Conservation (phyloP, 768 basidiomycete species). For the Boletus rubescentipes region DNA sequence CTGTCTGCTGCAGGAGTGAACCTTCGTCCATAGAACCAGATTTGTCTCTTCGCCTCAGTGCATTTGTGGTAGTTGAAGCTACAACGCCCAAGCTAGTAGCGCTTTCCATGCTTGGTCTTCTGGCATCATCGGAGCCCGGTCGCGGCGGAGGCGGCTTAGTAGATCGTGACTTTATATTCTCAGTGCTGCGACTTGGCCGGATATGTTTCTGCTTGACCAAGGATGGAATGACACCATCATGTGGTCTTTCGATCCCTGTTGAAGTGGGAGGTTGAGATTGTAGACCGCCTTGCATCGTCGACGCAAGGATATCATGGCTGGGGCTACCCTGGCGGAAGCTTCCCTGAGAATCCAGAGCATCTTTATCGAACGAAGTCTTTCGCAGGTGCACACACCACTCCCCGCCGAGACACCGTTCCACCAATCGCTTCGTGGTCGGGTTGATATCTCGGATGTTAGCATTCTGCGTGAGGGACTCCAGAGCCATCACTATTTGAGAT, state of each 20-base stretch:
- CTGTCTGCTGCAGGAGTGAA: slow-evolving; percentile 17
- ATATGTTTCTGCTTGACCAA: slow-evolving; percentile 41
- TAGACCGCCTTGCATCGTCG: slow-evolving; percentile 32
- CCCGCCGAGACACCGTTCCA: slow-evolving; percentile 84
- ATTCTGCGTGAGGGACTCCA: slow-evolving; percentile 76
- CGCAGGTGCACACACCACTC: slow-evolving; percentile 81
- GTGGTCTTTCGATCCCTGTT: slow-evolving; percentile 13
- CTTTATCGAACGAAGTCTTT: slow-evolving; percentile 36
- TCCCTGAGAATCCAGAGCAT: slow-evolving; percentile 26
- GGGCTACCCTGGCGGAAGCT: slow-evolving; percentile 41
- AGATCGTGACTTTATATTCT: slow-evolving; percentile 45
- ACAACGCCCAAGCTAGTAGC: slow-evolving; percentile 30
- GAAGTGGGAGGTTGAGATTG: slow-evolving; percentile 2
- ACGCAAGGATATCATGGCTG: slow-evolving; percentile 41
- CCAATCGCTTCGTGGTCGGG: slow-evolving; percentile 86
- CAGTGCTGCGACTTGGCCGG: slow-evolving; percentile 67
- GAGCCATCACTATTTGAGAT: slow-evolving; percentile 77
- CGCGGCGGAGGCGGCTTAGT: slow-evolving; percentile 31
- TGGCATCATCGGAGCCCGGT: slow-evolving; percentile 36
- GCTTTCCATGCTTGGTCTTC: slow-evolving; percentile 43
- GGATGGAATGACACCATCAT: slow-evolving; percentile 19
- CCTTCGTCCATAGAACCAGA: slow-evolving; percentile 28
- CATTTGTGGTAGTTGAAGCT: slow-evolving; percentile 22
- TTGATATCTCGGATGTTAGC: slow-evolving; percentile 78
- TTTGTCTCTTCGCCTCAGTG: slow-evolving; percentile 26